Base-by-base conservation (phyloP, 495 filamentous ascomycete species). In the Daldinia concentrica region DNA sequence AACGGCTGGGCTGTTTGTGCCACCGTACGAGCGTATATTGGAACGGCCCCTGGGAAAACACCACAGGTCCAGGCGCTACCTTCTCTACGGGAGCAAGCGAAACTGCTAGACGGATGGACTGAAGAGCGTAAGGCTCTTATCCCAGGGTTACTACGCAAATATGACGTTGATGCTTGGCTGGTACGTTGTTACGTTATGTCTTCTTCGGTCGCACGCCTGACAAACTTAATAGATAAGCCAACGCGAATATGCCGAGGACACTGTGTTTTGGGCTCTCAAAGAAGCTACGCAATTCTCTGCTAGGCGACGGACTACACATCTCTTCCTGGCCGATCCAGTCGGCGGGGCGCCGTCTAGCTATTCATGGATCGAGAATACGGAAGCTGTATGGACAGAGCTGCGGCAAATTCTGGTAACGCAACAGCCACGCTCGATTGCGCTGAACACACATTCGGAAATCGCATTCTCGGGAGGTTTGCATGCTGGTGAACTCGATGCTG, bases 181-280 rank as follows among this genome's bases (percentile, higher is more conserved):
- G 83, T 84, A 7, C 1, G 78, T 77, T 48, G 41, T 11, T 48
- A 12, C 9, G 3, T 41, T 32, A 34, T 36, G 9, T 26, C 30
- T 15, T 19, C 5, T 15, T 8, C 43, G 12, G 3, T 30, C 11
- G 30, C 41, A 14, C 9, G 15, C 59, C 37, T 56, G 26, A 66
- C 43, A 19, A 26, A 24, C 30, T 22, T 9, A 4, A 9, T 61
- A 84, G 81, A 82, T 83, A 64, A 83, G 81, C 76, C 83, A 85
- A 62, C 76, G 75, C n/a, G 82, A 85, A 64, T 82, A 84, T 48
- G 80, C 80, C 32, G 83, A 85, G 63, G 83, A 85, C 50, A 84
- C 82, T 0, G 79, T 80, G 26, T 85, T 85, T 74, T 84, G 81
- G 81, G 82, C 82, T 6, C 77, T 85, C 43, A 83, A 84, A 60